phyloP scores from a whole-genome alignment of 1,284 basidiomycete genomes.

The Microbotryum intermedium region DNA sequence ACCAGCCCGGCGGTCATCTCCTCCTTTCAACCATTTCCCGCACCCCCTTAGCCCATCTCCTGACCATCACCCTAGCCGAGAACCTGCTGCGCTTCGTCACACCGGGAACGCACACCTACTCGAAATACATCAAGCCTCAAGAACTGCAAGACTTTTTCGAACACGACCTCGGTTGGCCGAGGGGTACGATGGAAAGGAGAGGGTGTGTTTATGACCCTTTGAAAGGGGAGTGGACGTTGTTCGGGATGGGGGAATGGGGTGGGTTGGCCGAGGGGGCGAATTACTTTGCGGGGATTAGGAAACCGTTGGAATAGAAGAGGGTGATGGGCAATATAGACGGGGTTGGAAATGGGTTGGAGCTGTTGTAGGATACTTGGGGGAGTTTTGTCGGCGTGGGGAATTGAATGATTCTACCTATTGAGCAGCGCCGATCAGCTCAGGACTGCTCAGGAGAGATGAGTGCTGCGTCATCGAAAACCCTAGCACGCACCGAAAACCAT shows the following conservation, averaged over 20 bases:
- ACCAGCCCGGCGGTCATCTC: conserved; percentile 87
- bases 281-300: conserved; percentile 27
- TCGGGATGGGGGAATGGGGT: conserved; percentile 15
- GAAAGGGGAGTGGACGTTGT: conserved; percentile 17
- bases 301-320: conserved; percentile 14
- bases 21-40: conserved; percentile 95
- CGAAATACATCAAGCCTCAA: conserved; percentile 79
- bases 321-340: too few species aligned
- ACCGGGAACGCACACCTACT: conserved; percentile 82
- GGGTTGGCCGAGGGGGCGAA: conserved; percentile 22
- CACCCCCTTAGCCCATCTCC: conserved; percentile 76
- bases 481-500: too few species aligned
- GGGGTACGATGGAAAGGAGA: conserved; percentile 19
- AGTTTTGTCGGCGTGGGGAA: too few species aligned
- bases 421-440: too few species aligned
- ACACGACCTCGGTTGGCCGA: conserved; percentile 44
- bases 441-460: too few species aligned
- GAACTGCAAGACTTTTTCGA: conserved; percentile 83
- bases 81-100: conserved; percentile 71
- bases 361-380: too few species aligned
- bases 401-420: too few species aligned
- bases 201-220: conserved; percentile 30
- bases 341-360: too few species aligned
- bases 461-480: too few species aligned
- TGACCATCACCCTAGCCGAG: conserved; percentile 89